A percentile compares a stretch with the other conserved stretches of the same genome.
These are phyloP conservation scores for Fraxinus cuspidata DNA, from an alignment of 257 asterid species.

Conservation along the genomic window DNA sequence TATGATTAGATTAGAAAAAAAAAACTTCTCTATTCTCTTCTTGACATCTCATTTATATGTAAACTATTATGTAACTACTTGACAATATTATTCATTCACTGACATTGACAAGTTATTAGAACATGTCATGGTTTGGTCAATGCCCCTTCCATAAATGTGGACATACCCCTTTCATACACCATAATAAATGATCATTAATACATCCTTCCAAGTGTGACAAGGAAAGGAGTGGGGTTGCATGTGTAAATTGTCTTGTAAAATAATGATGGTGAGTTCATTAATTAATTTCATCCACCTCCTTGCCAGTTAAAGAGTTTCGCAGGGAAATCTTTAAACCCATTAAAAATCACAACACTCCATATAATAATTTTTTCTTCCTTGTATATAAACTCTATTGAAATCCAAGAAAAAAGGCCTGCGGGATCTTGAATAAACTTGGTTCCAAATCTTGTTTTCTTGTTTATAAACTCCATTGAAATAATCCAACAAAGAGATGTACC, in stretches of 20 bases:
- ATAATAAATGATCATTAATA: not conserved
- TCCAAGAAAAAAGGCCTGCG: not conserved
- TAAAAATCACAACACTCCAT: slow-evolving; percentile 29
- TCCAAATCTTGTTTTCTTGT: not conserved
- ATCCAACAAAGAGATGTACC: slow-evolving; percentile 27
- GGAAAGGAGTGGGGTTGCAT: not conserved
- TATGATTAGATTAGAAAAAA: no score
- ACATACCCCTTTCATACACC: not conserved
- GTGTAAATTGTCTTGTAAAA: not conserved
- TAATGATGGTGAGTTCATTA: not conserved
- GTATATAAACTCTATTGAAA: slow-evolving; percentile 11
- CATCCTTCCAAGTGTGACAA: not conserved
- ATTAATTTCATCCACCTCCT: not conserved
- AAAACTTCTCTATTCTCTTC: no score
- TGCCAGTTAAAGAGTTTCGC: not conserved
- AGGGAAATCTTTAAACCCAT: not conserved
- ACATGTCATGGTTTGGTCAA: not conserved
- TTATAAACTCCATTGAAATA: not conserved
- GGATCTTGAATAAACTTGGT: not conserved
- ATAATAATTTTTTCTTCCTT: slow-evolving; percentile 26
- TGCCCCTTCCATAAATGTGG: not conserved
- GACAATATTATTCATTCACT: no score
- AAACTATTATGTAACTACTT: no score
- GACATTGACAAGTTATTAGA: no score
- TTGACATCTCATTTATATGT: no score